Evolutionary conservation across 1,284 basidiomycete genomes (phyloP), one percentile per base, ranked within the genome.

Genomic region (Moniliophthora roreri): DNA sequence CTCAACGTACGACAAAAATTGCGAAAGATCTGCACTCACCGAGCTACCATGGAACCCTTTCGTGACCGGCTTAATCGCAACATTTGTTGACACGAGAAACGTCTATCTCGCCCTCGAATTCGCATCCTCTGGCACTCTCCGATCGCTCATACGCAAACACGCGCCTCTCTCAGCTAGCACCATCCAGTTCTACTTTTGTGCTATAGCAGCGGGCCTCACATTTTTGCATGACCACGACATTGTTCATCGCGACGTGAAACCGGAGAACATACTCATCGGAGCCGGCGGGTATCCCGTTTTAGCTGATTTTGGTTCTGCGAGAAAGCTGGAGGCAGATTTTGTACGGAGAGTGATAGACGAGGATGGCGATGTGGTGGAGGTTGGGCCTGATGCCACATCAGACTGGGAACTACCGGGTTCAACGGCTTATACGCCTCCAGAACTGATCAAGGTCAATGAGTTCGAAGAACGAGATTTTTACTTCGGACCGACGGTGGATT

Each of bases 401-500:
- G 64, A 78, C 67, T 70, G 84, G 81, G 53, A 77, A 66, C 46
- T 60, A 23, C 59, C 73, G 39, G 91, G 91, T 0, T 87, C 87
- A 44, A 77, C 79, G 0, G 74, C 79, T 44, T 93, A 91, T 67
- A 82, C 82, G 58, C 84, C 89, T 1, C 91, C 91, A 3, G 91
- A 93, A 66, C 70, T 82, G 55, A 76, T 82, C 51, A 53, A 57
- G 37, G 24, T 28, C n/a, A 18, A 26, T n/a, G 40, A 51, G 54
- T 21, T 72, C 74, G 10, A 74, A 75, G 54, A 78, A 78, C 64
- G 61, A 58, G 1, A 66, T 75, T 18, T 75, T 75, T 58, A 74
- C 47, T 38, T 75, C 7, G 82, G 82, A 2, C 70, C 74, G 2
- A 80, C 83, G 39, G 76, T 89, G 35, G 91, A 93, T 65, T 90